A percentile compares a stretch with the other conserved stretches of the same genome.
These are phyloP conservation scores for Blakeslea trispora DNA, from an alignment of 371 early-diverging fungal genomes.

Conservation along the genomic window DNA sequence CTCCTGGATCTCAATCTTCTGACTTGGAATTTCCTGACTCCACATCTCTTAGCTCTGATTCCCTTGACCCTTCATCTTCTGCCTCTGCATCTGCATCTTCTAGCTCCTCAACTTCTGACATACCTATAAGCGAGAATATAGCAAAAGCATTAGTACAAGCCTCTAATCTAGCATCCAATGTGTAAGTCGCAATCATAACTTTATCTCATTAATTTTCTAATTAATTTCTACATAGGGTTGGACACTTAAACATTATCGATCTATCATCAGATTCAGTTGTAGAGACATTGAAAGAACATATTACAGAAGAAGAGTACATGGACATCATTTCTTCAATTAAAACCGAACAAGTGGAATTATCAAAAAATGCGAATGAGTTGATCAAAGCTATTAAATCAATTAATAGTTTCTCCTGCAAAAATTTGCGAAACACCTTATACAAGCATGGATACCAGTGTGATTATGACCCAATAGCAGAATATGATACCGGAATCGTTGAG, in stretches of 20 bases:
- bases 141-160: constrained; percentile 14
- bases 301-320: constrained; percentile 9
- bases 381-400: constrained; percentile 12
- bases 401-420: constrained; percentile 14
- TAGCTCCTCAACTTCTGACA: neutral
- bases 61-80: constrained; percentile 5
- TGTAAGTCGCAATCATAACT: constrained; percentile 13
- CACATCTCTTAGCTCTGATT: neutral
- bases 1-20: constrained; percentile 1
- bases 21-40: constrained; percentile 5
- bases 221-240: constrained; percentile 15
- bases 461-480: constrained; percentile 4
- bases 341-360: constrained; percentile 5
- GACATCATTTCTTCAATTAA: constrained; percentile 7
- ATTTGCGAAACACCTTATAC: constrained; percentile 10
- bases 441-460: constrained; percentile 12
- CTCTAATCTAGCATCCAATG: constrained; percentile 14
- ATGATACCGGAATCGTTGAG: constrained; percentile 11
- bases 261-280: constrained; percentile 14
- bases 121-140: neutral
- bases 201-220: constrained; percentile 11
- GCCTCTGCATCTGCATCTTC: neutral
- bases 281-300: constrained; percentile 8
- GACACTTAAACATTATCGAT: constrained; percentile 11
- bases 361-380: constrained; percentile 6